A percentile compares a stretch with the other conserved stretches of the same genome.
Conservation (phyloP, 2,329 filamentous ascomycete genomes). For the Colletotrichum higginsianum region DNA sequence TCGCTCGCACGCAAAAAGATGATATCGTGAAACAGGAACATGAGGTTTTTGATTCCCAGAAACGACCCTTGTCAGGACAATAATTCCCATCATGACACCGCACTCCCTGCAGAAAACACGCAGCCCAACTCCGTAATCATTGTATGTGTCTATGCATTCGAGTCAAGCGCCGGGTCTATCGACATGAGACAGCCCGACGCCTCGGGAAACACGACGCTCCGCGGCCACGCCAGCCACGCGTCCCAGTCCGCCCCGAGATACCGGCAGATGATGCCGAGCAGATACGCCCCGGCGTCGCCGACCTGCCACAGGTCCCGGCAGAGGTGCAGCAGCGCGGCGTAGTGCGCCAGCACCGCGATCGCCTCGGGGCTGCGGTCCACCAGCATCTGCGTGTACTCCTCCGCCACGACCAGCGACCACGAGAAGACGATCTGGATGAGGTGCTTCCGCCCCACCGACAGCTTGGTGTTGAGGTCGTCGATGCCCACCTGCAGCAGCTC, state of each 20-base stretch:
- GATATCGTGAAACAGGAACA: no score
- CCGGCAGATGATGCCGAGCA: constrained; percentile 3
- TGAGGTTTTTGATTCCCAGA: no score
- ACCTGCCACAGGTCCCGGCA: constrained; percentile 49
- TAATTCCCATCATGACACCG: no score
- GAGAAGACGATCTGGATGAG: constrained; percentile 48
- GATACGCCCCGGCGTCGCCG: constrained; percentile 43
- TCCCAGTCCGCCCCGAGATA: constrained; percentile 18
- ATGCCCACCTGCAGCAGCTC: constrained; percentile 17
- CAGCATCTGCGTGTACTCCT: constrained; percentile 46
- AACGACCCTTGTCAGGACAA: no score
- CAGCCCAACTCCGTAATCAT: no score
- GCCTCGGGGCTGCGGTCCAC: constrained; percentile 45
- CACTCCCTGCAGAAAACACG: no score
- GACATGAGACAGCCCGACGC: background rate
- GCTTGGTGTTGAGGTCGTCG: constrained; percentile 1
- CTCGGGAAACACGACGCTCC: background rate
- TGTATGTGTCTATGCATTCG: background rate
- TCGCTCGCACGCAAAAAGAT: no score
- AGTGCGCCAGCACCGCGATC: constrained; percentile 49
- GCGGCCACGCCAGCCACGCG: constrained; percentile 1
- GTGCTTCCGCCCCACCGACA: constrained; percentile 8
- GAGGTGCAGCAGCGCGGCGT: constrained; percentile 48
- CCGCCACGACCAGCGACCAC: constrained; percentile 47
- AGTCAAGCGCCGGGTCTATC: background rate